Base-by-base conservation (phyloP, 2,329 filamentous ascomycete species). In the Cytospora paraplurivora region DNA sequence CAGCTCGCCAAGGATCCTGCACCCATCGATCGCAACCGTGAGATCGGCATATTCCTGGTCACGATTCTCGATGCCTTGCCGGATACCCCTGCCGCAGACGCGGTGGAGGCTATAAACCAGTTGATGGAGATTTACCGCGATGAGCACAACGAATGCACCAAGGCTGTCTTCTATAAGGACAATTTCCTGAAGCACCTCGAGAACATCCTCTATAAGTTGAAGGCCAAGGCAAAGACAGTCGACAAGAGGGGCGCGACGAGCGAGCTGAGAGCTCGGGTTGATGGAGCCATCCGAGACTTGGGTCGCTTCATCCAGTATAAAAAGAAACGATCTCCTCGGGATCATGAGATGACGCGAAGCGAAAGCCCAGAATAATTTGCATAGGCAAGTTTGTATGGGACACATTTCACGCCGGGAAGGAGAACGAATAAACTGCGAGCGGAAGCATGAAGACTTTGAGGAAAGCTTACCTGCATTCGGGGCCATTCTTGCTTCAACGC, bases 51-150 rank as follows among this genome's bases (percentile, higher is more conserved):
- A 17, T 90, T 89, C 72, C 76, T 90, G 56, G 67, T 89, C 59
- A 84, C 81, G 1, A 72, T 86, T 6, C 74, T 88, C 37, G 76
- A 80, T 37, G 74, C 74, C 11, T 75, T 84, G 19, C 83, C 85
- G 6, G 76, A 81, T 52, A 82, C 82, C 1, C 78, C 84, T 1
- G 74, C 80, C 1, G 86, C 85, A 1, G 85, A 88, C 53, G 79
- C 79, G 6, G 80, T 90, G 37, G 87, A 90, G 75, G 84, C 85
- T 17, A 75, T 90, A 51, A 85, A 89, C 74, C 85, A 88, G 72
- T 67, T 90, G 19, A 88, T 88, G 68, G 88, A 90, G 68, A 80
- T 90, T 8, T 90, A 90, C 73, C 83, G 81, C 33, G 85, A 90
- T 71, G 85, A 87, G 72, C 79, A 78, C 13, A 79, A 77, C 60